Evolutionary conservation across 108 stramenopile species (phyloP).

Genomic region (Bacterosira constricta): DNA sequence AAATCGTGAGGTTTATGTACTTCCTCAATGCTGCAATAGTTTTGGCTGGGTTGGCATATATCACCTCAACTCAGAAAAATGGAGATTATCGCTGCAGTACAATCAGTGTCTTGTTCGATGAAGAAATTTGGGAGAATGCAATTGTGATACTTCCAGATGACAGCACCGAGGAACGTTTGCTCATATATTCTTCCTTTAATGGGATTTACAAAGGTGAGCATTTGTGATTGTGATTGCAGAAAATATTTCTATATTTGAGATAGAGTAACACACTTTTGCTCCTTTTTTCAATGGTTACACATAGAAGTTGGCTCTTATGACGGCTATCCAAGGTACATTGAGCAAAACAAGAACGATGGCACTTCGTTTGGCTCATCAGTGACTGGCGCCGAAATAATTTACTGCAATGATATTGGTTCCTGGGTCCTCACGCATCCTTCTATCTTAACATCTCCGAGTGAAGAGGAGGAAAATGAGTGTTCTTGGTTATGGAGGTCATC

Average conservation of each 20-base stretch:
- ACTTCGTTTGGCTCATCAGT: not conserved
- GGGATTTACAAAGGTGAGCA: conserved; percentile 28
- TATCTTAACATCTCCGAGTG: conserved; percentile 1
- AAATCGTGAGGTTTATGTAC: conserved; percentile 7
- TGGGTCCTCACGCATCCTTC: conserved; percentile 16
- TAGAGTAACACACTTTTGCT: no score
- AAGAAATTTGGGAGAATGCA: conserved; percentile 24
- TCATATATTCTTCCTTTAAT: conserved; percentile 8
- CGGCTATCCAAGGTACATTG: conserved; percentile 28
- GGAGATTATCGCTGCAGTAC: conserved; percentile 19
- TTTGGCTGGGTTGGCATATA: conserved; percentile 13
- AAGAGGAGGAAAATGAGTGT: conserved; percentile 26
- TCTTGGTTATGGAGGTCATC: conserved; percentile 20
- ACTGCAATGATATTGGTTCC: conserved; percentile 17
- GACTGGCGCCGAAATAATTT: conserved; percentile 22
- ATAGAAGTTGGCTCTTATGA: conserved; percentile 7
- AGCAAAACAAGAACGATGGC: conserved; percentile 21
- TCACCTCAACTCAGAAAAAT: conserved; percentile 11
- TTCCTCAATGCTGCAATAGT: conserved; percentile 22
- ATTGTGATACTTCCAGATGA: no score
- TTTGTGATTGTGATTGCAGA: no score
- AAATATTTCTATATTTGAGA: no score
- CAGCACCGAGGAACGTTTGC: no score
- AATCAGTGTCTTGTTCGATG: conserved; percentile 15
- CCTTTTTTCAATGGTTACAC: no score